Evolutionary conservation across 176 grass and related monocot species (phyloP).

Genomic region (Musa schizocarpa): DNA sequence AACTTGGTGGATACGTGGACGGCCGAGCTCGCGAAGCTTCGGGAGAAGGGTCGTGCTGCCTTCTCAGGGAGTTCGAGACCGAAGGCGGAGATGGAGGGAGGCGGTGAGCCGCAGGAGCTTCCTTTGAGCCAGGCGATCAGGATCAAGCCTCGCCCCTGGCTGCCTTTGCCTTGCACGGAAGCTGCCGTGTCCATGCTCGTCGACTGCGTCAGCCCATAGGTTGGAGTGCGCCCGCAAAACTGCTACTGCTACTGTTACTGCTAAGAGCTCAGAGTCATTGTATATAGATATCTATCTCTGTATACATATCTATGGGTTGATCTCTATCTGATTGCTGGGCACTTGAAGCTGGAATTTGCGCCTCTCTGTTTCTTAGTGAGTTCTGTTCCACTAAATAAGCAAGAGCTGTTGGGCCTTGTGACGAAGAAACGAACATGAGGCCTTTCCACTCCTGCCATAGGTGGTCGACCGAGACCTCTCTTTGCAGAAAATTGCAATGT

Average conservation of each 20-base stretch:
- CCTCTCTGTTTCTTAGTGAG: too few species aligned
- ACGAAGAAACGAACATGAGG: too few species aligned
- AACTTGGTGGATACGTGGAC: slow-evolving; percentile 6
- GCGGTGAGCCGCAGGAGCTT: background rate
- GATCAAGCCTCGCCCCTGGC: background rate
- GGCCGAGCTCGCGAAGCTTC: slow-evolving; percentile 9
- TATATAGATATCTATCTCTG: background rate
- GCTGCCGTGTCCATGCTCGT: slow-evolving; percentile 4
- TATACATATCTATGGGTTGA: too few species aligned
- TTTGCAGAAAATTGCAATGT: too few species aligned
- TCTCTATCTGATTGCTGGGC: too few species aligned
- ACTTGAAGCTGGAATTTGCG: too few species aligned
- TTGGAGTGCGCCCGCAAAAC: background rate
- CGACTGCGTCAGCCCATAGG: slow-evolving; percentile 13
- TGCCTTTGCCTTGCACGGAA: background rate
- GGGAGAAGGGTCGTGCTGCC: background rate
- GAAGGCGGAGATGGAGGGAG: background rate
- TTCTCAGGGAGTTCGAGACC: background rate
- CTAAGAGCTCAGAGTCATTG: background rate
- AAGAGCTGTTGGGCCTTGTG: too few species aligned
- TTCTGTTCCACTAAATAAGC: too few species aligned
- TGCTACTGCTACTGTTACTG: background rate
- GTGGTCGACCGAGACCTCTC: too few species aligned
- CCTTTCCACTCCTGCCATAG: too few species aligned
- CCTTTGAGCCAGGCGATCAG: background rate